Evolutionary conservation across 2,329 filamentous ascomycete species (phyloP), one percentile per base, ranked within the genome.

Genomic region (Chrysoporthe austroafricana): DNA sequence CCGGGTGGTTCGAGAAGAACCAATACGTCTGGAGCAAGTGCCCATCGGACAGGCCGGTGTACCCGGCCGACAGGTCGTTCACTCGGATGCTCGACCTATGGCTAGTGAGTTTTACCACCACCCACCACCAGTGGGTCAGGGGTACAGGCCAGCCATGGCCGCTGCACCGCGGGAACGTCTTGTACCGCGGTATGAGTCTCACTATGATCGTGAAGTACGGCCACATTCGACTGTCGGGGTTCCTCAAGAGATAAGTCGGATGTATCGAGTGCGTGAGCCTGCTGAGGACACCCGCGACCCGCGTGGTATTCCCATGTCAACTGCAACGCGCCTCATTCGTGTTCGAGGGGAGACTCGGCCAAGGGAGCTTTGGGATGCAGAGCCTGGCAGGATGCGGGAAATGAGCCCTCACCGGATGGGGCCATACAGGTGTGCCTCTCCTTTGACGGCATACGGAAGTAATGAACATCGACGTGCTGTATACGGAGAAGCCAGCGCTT

Each of bases 1-100:
- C 50, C 69, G 58, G 34, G 64, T 67, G 21, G 50, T 66, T 50
- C 64, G 62, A 52, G 63, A 54, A 52, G 63, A 61, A 46, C 62
- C 50, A 14, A 62, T 46, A 44, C 60, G 44, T 69, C 57, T 62
- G 57, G 69, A 67, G 66, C 69, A 70, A 70, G 69, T 70, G 69
- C 66, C 67, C 26, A n/a, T 64, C 50, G 67, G 67, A 70, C 66
- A 60, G 16, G 34, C 34, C 13, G n/a, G 46, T 52, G 44, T 42
- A 26, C 48, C 62, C 34, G n/a, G 8, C 44, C 46, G 32, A 32
- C 63, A 56, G 16, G 34, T 21, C 9, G 39, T 56, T n/a, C 62
- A 59, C 50, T 14, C 57, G 21, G 48, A 48, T 54, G 42, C 9
- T 32, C 60, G 46, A 14, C 43, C 62, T 32, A 66, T 62, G 46